phyloP scores from a whole-genome alignment of 2,329 filamentous ascomycete species.

The Aaosphaeria pasadenensis region DNA sequence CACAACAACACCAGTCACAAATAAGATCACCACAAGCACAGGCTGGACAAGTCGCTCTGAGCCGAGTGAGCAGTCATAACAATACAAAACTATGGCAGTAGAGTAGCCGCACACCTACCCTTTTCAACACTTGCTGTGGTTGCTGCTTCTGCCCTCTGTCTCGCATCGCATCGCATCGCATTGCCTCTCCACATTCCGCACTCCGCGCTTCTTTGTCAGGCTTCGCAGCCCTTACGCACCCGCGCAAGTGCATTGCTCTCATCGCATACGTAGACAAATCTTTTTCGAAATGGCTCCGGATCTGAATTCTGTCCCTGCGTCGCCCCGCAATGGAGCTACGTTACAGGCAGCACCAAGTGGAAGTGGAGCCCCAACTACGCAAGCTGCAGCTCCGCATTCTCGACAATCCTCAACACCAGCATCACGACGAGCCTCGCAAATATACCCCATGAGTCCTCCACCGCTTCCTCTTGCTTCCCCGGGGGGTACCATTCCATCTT shows the following conservation, averaged over 20 bases:
- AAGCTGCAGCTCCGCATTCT: conserved; percentile 27
- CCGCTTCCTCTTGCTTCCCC: conserved; percentile 41
- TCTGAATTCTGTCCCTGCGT: conserved; percentile 43
- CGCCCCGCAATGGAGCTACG: conserved; percentile 18
- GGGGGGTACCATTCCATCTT: conserved; percentile 27
- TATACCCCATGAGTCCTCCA: conserved; percentile 46
- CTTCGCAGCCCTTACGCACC: too few relatives aligned
- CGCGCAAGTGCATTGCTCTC: too few relatives aligned
- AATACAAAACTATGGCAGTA: conserved; percentile 11
- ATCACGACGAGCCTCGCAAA: conserved; percentile 40
- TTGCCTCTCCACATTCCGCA: conserved; percentile 1
- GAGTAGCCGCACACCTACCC: conserved; percentile 6
- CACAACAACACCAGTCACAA: conserved; percentile 6
- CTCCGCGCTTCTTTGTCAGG: neutral
- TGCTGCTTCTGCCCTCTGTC: too few relatives aligned
- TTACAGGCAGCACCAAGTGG: conserved; percentile 15
- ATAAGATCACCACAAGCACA: conserved; percentile 1
- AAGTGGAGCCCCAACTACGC: conserved; percentile 3
- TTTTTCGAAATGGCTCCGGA: conserved; percentile 46
- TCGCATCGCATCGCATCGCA: too few relatives aligned
- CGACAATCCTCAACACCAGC: conserved; percentile 35
- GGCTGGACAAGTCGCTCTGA: neutral
- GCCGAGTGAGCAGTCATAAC: conserved; percentile 10
- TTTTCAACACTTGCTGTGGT: conserved; percentile 2
- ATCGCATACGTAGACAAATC: too few relatives aligned